Evolutionary conservation across 345 rosid genomes (phyloP).

Genomic region (Cardamine resedifolia): DNA sequence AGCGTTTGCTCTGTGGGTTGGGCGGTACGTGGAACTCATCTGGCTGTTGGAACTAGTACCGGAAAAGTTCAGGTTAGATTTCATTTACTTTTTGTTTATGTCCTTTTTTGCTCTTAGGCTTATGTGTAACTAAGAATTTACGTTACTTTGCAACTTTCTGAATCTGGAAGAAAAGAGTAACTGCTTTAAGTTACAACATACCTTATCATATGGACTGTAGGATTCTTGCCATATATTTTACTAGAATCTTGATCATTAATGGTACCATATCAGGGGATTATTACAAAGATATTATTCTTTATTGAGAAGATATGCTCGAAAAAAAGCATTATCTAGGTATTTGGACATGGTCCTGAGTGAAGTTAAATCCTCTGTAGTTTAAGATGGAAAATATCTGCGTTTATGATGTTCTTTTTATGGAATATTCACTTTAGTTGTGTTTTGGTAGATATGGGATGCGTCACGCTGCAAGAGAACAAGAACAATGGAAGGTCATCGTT

Average conservation of each 20-base stretch:
- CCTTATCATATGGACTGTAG: background rate
- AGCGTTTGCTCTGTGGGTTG: conserved; percentile 95
- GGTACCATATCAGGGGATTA: background rate
- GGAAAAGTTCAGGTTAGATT: conserved; percentile 86
- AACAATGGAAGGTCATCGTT: conserved; percentile 96
- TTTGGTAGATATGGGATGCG: conserved; percentile 88
- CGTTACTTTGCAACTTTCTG: conserved; percentile 4
- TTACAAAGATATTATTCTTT: background rate
- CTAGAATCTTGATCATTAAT: conserved; percentile 3
- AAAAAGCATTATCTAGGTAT: background rate
- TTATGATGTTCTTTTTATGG: background rate
- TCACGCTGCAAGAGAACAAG: conserved; percentile 78
- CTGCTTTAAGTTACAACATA: background rate
- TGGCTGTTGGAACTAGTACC: conserved; percentile 87
- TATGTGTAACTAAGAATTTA: background rate
- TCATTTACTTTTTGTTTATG: background rate
- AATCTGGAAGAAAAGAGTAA: background rate
- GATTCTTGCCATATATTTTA: background rate
- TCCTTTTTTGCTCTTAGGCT: background rate
- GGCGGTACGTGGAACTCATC: conserved; percentile 85
- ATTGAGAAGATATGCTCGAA: conserved; percentile 8
- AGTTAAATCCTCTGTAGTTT: background rate
- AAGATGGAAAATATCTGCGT: conserved; percentile 7
- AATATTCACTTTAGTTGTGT: background rate
- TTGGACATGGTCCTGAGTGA: background rate